Percentiles rank a stretch among this genome's conserved stretches.
Evolutionary conservation across 2,329 filamentous ascomycete genomes (phyloP).

Genomic region (Hymenoscyphus fraxineus): DNA sequence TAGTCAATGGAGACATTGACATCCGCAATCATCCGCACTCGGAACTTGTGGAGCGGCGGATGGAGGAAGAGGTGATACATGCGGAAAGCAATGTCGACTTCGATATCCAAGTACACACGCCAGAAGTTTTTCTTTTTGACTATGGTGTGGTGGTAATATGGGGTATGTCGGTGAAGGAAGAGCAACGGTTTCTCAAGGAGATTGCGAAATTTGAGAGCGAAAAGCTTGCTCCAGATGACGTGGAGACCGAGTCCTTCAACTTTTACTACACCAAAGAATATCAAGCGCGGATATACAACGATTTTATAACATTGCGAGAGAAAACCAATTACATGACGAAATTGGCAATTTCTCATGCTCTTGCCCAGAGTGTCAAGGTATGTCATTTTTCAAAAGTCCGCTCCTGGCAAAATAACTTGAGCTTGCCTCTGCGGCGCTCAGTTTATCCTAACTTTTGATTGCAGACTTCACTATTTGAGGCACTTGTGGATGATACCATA

Average conservation of each 20-base stretch:
- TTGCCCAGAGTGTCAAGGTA: conserved; percentile 93
- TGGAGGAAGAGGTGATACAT: conserved; percentile 40
- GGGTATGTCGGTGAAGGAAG: conserved; percentile 91
- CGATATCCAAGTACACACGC: conserved; percentile 83
- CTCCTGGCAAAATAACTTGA: background rate
- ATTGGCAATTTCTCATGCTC: conserved; percentile 89
- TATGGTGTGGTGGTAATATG: conserved; percentile 98
- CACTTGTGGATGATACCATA: conserved; percentile 89
- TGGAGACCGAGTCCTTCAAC: conserved; percentile 97
- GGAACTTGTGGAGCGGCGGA: conserved; percentile 26
- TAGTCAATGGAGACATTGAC: conserved; percentile 35
- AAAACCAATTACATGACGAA: conserved; percentile 99
- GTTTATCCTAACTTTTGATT: conserved; percentile 5
- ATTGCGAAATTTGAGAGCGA: conserved; percentile 91
- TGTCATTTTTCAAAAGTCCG: conserved; percentile 13
- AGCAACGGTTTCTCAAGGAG: conserved; percentile 87
- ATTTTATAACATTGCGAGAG: conserved; percentile 92
- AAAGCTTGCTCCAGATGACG: conserved; percentile 81
- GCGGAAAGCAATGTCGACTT: conserved; percentile 59
- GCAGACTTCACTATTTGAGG: conserved; percentile 90
- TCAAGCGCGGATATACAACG: conserved; percentile 97
- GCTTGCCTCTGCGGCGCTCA: background rate
- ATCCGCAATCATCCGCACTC: conserved; percentile 18
- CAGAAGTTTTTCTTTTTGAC: conserved; percentile 93
- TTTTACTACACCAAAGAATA: conserved; percentile 99